phyloP scores from a whole-genome alignment of 345 rosid species.

The Mangifera indica region DNA sequence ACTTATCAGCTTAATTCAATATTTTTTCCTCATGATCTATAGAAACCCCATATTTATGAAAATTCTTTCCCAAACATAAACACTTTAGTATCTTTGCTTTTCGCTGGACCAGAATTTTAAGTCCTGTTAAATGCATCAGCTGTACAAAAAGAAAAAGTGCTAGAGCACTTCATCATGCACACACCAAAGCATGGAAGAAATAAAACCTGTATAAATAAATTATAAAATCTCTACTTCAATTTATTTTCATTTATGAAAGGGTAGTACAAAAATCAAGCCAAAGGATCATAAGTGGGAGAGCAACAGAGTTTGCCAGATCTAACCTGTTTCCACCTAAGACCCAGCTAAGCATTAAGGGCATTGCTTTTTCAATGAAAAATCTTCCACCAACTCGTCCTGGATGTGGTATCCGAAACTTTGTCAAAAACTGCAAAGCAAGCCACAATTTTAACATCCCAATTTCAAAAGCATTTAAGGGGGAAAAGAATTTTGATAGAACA shows the following conservation, averaged over 20 bases:
- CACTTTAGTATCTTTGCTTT: neutral
- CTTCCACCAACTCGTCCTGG: slow-evolving; percentile 91
- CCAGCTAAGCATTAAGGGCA: slow-evolving; percentile 91
- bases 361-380: slow-evolving; percentile 66
- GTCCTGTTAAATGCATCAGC: neutral
- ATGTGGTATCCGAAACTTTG: slow-evolving; percentile 79
- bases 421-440: slow-evolving; percentile 59
- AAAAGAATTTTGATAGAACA: no score
- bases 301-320: slow-evolving; percentile 19
- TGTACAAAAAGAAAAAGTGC: neutral
- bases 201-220: neutral
- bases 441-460: neutral
- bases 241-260: no score
- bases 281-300: slow-evolving; percentile 2
- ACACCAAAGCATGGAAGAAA: neutral
- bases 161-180: neutral
- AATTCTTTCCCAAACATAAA: neutral
- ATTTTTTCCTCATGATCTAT: neutral
- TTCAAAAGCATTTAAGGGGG: no score
- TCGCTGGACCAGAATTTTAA: neutral
- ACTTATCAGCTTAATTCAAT: neutral
- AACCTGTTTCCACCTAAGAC: slow-evolving; percentile 94
- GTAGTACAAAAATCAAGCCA: neutral
- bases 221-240: neutral
- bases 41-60: neutral